Evolutionary conservation across 2,329 filamentous ascomycete species (phyloP), one percentile per base, ranked within the genome.

Genomic region (Fusarium sp.): DNA sequence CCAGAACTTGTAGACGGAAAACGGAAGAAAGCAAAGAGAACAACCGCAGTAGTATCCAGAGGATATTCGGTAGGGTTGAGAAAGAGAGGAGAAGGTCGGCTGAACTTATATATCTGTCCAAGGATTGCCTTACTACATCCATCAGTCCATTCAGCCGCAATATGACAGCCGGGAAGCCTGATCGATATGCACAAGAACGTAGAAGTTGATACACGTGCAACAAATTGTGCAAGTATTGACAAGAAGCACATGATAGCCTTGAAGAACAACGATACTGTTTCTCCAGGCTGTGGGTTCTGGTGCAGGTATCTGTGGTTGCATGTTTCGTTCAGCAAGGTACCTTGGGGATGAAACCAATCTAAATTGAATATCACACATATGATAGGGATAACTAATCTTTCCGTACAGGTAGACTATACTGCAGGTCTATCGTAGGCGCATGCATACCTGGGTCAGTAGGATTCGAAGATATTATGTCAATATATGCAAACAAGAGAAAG

Each of bases 111-210:
- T 27, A 16, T 27, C 37, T 20, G 30, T 10, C 41, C 13, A 2
- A 16, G 57, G 20, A 13, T 40, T 45, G 61, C 62, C 61, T 65
- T 52, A 13, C 40, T 32, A 24, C 40, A 46, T 22, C 42, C 42
- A 16, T 48, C 22, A 32, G 16, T 24, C 13, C 8, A 11, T 29
- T 32, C 16, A 10, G 8, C 18, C 10, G n/a, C 18, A 22, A 20
- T 40, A 11, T 55, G 55, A 24, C 27, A 30, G 18, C 8, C 18
- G n/a, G 25, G 7, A 42, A 61, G 57, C 46, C 46, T 32, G 6
- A n/a, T 12, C 22, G 13, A 37, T 45, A n/a, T 59, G 56, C 56
- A 58, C 4, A 37, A 20, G 6, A 16, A 18, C 12, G 49, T 52
- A 5, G 30, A 52, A 27, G 18, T n/a, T 16, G 24, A 12, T 8